These are phyloP conservation scores for Retiboletus fuscus DNA, from an alignment of 1,284 basidiomycete species.

Conservation along the genomic window DNA sequence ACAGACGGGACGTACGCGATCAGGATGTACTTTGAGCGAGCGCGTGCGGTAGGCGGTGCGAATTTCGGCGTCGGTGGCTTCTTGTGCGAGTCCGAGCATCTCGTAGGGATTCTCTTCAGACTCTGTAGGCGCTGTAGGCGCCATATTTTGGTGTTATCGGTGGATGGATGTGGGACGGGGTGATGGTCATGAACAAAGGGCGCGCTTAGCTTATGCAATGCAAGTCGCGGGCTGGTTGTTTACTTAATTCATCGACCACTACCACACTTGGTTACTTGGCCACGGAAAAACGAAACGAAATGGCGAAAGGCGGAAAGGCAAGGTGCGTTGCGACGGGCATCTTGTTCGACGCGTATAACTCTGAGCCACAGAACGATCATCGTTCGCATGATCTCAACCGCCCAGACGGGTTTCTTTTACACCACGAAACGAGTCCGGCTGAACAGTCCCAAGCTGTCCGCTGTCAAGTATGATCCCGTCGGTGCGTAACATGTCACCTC, in stretches of 20 bases:
- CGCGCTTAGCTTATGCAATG: slow-evolving; percentile 27
- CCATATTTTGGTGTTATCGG: slow-evolving; percentile 25
- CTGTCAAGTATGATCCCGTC: slow-evolving; percentile 90
- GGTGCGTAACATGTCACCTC: slow-evolving; percentile 63
- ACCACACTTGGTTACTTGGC: too few relatives aligned
- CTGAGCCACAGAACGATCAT: slow-evolving; percentile 74
- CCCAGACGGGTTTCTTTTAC: slow-evolving; percentile 92
- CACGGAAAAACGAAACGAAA: slow-evolving; percentile 4
- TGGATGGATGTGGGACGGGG: neutral
- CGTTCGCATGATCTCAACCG: slow-evolving; percentile 88
- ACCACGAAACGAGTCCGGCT: slow-evolving; percentile 78
- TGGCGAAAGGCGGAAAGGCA: slow-evolving; percentile 64
- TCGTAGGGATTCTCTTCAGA: slow-evolving; percentile 82
- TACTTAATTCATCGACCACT: slow-evolving; percentile 14
- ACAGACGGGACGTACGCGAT: slow-evolving; percentile 69
- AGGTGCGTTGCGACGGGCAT: slow-evolving; percentile 52
- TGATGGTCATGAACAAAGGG: neutral
- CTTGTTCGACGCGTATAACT: slow-evolving; percentile 13
- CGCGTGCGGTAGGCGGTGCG: slow-evolving; percentile 85
- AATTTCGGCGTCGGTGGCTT: slow-evolving; percentile 86
- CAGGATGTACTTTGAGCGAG: slow-evolving; percentile 90
- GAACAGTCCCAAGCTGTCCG: slow-evolving; percentile 77
- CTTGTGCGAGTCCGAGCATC: slow-evolving; percentile 72
- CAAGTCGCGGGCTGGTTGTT: neutral
- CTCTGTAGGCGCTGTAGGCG: slow-evolving; percentile 43